Evolutionary conservation across 805 yeast species (phyloP).

Genomic region (Candida insectalens): DNA sequence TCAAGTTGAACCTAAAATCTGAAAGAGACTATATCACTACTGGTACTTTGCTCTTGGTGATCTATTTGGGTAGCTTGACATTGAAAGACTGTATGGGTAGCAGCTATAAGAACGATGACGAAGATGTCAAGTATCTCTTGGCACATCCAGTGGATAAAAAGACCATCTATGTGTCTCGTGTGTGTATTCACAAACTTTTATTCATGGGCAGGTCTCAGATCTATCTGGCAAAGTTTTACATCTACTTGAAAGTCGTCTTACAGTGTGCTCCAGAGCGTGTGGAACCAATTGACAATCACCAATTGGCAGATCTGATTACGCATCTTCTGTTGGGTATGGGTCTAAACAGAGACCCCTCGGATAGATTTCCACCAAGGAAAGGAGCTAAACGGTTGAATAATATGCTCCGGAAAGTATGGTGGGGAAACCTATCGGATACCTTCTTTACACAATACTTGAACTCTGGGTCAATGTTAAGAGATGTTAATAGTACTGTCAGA

Average conservation of each 20-base stretch:
- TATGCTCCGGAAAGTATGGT: constrained; percentile 54
- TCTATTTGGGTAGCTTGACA: constrained; percentile 33
- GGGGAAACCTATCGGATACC: constrained; percentile 32
- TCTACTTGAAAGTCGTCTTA: constrained; percentile 30
- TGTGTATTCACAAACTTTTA: neutral
- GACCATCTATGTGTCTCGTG: neutral
- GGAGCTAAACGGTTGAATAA: constrained; percentile 24
- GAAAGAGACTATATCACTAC: constrained; percentile 22
- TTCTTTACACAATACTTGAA: constrained; percentile 31
- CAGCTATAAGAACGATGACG: neutral
- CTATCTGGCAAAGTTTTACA: constrained; percentile 32
- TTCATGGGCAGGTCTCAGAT: neutral
- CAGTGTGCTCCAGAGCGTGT: constrained; percentile 37
- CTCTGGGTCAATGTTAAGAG: constrained; percentile 18
- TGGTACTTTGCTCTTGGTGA: constrained; percentile 30
- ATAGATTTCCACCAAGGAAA: constrained; percentile 23
- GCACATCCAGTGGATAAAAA: neutral
- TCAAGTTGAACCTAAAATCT: neutral
- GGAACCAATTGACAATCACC: constrained; percentile 31
- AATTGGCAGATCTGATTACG: constrained; percentile 26
- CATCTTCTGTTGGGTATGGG: constrained; percentile 39
- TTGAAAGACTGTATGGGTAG: constrained; percentile 9
- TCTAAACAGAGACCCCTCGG: constrained; percentile 36
- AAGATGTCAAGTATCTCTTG: neutral
- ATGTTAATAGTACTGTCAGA: constrained; percentile 33